Percentiles rank a stretch among this genome's conserved stretches.
Evolutionary conservation across 345 rosid species (phyloP).

Genomic region (Brassica napus): DNA sequence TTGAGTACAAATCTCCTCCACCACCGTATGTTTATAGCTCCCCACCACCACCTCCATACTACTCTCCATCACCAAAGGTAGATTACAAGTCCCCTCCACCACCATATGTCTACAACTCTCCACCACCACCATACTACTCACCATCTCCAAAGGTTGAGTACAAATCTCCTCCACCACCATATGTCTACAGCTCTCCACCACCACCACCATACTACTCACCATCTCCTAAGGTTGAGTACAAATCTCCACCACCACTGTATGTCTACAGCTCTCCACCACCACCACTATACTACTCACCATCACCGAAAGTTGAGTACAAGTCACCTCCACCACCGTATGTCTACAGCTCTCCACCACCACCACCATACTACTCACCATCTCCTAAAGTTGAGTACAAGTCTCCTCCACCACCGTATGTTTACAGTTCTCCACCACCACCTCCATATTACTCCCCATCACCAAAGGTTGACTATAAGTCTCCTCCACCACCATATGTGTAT

Average conservation of each 20-base stretch:
- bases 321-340: not conserved
- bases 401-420: no score
- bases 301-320: not conserved
- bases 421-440: no score
- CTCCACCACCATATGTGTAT: no score
- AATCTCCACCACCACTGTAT: slow-evolving; percentile 3
- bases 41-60: slow-evolving; percentile 10
- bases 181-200: slow-evolving; percentile 10
- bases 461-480: no score
- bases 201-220: slow-evolving; percentile 8
- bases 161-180: slow-evolving; percentile 13
- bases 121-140: slow-evolving; percentile 6
- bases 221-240: not conserved
- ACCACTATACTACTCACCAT: not conserved
- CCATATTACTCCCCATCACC: no score
- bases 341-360: no score
- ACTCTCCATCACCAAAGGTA: not conserved
- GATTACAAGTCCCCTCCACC: slow-evolving; percentile 6
- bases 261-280: slow-evolving; percentile 8
- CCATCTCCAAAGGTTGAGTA: not conserved
- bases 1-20: slow-evolving; percentile 7
- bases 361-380: no score
- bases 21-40: slow-evolving; percentile 14
- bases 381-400: no score
- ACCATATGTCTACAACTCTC: slow-evolving; percentile 4